Evolutionary conservation across 257 asterid genomes (phyloP), one percentile per base, ranked within the genome.

Genomic region (Forsythia suspensa): DNA sequence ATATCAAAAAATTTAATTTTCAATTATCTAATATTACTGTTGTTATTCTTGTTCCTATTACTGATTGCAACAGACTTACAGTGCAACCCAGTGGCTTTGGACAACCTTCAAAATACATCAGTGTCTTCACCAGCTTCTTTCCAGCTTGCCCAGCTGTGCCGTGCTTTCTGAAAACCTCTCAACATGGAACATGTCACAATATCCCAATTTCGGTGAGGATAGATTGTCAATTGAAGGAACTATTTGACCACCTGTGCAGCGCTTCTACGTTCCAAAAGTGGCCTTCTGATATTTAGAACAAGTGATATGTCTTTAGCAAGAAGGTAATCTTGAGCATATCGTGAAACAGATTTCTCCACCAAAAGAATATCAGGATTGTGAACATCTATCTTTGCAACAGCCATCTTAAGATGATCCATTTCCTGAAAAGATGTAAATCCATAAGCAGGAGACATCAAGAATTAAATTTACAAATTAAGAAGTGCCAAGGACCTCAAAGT

Each of bases 351-450:
- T 91, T 93, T 95, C 91, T 95, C 99, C 81, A 95, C 99, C 90
- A 95, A 87, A 81, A 95, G 96, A 81, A 95, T 88, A 85, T 92
- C 90, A 69, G 99, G 99, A 71, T 86, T 85, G 66, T 93, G 98
- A 46, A 92, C 93, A 85, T 86, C 93, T 72, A 95, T 93, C 87
- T 90, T 95, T 40, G 99, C 94, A 75, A 95, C 97, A 81, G 97
- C 97, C 99, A 95, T 95, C 89, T 93, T 95, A 77, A 95, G 94
- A 93, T 95, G 98, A 89, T 95, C 99, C 97, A 90, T 95, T 84
- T 95, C 99, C 98, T 95, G 89, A 57, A 78, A 77, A 72, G 70
- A 76, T 42, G 75, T 3, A 38, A 70, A 79, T 71, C 65, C 81
- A 74, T 68, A 74, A 84, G 85, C 38, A 74, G 68, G 73, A 84